Base-by-base conservation (phyloP, 352 stramenopile species). In the Phytophthora meadii region DNA sequence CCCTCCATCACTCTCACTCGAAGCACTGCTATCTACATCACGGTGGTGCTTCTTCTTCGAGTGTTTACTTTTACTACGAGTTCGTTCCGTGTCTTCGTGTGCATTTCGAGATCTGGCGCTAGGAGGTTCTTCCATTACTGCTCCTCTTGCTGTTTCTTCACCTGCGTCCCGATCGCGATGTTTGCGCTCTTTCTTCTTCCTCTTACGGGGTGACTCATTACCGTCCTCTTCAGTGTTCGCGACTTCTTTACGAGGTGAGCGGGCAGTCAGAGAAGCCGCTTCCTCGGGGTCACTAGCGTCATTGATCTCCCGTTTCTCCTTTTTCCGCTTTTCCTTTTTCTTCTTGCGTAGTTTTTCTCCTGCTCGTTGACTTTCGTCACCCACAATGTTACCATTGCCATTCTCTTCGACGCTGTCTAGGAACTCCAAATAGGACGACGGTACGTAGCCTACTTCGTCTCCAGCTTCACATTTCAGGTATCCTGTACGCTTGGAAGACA, bases 391-490 rank as follows among this genome's bases (percentile, higher is more conserved):
- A 5, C 58, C 53, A 6, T 37, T 52, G 7, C 22, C 19, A 59
- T 56, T 67, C 4, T 67, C 68, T 15, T 70, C 50, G 25, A 28
- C 34, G 9, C 76, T 67, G 49, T 92, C 85, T 1, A 94, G 72
- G 41, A 95, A 94, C 65, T 94, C 87, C 55, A 95, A 79, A 51
- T 93, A 93, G 6, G 85, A 94, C 7, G 85, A 90, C 27, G 87
- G 87, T 17, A 95, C 75, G 69, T 94, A 95, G 11, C 85, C 87
- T 7, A 88, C 65, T 36, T 84, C 68, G 34, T 90, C 84, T 17
- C 74, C 81, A 47, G 79, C 88, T 65, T 93, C 86, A 59, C 85
- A 95, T 59, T 92, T 94, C 30, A 94, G 65, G 39, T 94, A 94
- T 9, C 87, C 87, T 7, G 87, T 93, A 34, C 86, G 87, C 57